Base-by-base conservation (phyloP, 192 early-diverging fungal genomes). In the Coemansia sp. region DNA sequence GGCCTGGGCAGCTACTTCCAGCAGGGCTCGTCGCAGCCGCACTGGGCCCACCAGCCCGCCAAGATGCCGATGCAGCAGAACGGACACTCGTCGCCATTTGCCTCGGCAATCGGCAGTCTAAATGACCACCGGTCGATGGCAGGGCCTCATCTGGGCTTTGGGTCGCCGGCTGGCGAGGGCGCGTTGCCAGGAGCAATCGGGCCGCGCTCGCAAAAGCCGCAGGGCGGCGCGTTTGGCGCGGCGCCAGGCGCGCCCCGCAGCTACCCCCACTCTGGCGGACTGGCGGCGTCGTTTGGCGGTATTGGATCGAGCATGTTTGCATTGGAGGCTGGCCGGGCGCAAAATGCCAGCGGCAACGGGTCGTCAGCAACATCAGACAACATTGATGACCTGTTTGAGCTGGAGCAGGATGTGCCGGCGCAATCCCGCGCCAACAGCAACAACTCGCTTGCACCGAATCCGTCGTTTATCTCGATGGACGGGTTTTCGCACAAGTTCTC, bases 341-440 rank as follows among this genome's bases (percentile, higher is more conserved):
- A 28, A 20, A 38, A 38, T 14, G 49, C 47, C 30, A 75, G 73
- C 36, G 34, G 26, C 26, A 60, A 64, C 31, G 66, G 57, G 9
- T 75, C 73, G 14, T 75, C 73, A 41, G 45, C 55, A 0, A 50
- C 73, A 12, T 75, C 73, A 0, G 73, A 75, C 40, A 47, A 64
- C 53, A 55, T 58, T 17, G 73, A 58, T 34, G 73, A 75, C 11
- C 36, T 69, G 58, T 75, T 75, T 62, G 73, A 75, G 66, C 58
- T 75, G 30, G 73, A 75, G 36, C 61, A 63, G 28, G 73, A 75
- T 19, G 29, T 12, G 8, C 49, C 66, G 21, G 12, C 28, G 8
- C 52, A 50, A 11, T 28, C 39, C 3, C 57, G 45, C 35, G 5
- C 34, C 6, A 45, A 29, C 30, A 40, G 29, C 49, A 57, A 41